Conservation (phyloP, 805 yeast genomes). For the Saccharomycopsis schoenii region DNA sequence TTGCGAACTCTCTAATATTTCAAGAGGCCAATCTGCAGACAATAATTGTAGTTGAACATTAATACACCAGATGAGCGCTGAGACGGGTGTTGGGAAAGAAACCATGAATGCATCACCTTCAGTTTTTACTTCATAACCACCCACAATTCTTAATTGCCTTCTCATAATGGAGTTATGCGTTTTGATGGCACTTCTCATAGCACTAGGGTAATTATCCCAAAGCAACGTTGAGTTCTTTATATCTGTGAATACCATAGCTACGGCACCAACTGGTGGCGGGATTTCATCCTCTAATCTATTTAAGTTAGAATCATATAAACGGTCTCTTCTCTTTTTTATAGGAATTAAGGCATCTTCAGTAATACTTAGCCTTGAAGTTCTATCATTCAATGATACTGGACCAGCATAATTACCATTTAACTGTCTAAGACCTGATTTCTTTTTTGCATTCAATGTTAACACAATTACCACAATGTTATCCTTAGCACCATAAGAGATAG, state of each 20-base stretch:
- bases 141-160: slow-evolving; percentile 80
- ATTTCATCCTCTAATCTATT: slow-evolving; percentile 84
- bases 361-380: slow-evolving; percentile 20
- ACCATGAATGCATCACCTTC: slow-evolving; percentile 99
- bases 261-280: slow-evolving; percentile 86
- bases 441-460: slow-evolving; percentile 49
- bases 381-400: neutral
- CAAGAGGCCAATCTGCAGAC: slow-evolving; percentile 92
- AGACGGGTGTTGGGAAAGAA: slow-evolving; percentile 84
- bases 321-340: slow-evolving; percentile 41
- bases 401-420: neutral
- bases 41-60: slow-evolving; percentile 79
- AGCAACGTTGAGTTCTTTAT: slow-evolving; percentile 85
- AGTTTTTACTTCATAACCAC: slow-evolving; percentile 97
- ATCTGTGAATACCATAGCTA: slow-evolving; percentile 96
- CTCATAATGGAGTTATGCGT: slow-evolving; percentile 93
- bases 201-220: slow-evolving; percentile 89
- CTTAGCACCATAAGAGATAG: slow-evolving; percentile 81
- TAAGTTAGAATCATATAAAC: slow-evolving; percentile 57
- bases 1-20: slow-evolving; percentile 73
- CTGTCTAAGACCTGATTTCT: slow-evolving; percentile 8
- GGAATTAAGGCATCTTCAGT: slow-evolving; percentile 29
- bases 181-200: slow-evolving; percentile 95
- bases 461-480: slow-evolving; percentile 78
- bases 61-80: slow-evolving; percentile 91